Base-by-base conservation (phyloP, 345 rosid genomes). In the Syzygium oleosum region DNA sequence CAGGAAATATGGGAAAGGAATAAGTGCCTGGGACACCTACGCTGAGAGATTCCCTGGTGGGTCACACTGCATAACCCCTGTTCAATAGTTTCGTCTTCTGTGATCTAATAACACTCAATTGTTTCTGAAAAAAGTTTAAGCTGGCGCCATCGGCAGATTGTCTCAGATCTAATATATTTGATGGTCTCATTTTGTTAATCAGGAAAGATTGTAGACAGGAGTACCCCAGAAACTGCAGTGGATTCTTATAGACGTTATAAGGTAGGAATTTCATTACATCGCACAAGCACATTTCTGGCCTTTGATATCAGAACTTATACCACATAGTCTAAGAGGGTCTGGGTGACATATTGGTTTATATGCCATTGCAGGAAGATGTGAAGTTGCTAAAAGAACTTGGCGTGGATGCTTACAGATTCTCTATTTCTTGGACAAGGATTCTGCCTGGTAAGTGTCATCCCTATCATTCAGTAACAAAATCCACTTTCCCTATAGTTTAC, bases 131-230 rank as follows among this genome's bases (percentile, higher is more conserved):
- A 85, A 93, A 92, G 68, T 87, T 86, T 92, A 88, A 88, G 92
- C 90, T 34, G 90, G 88, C 51, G 21, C 85, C 41, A 87, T 34
- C 0, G 19, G 68, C 22, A 46, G 25, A 51, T 51, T 84, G 59
- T 34, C 41, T n/a, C 0, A 12, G 13, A 51, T 49, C 61, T 84
- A 85, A 51, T 85, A 85, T 41, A 91, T 22, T 53, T 11, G 90
- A 73, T 91, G 29, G 93, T 4, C 83, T 88, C 86, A 87, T 94
- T 87, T 86, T 55, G n/a, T 87, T 91, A 52, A 85, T 90, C 12
- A 91, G 92, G 94, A 93, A 94, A 38, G 58, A 89, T 22, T 90
- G 87, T 55, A 55, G 91, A 85, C 87, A 55, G 58, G 59, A 88
- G 63, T 55, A 89, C 88, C 84, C 90, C 88, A 89, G 90, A 90